Percentiles rank a stretch among this genome's conserved stretches.
Conservation (phyloP, 441 rosid genomes). For the California macrophylla region DNA sequence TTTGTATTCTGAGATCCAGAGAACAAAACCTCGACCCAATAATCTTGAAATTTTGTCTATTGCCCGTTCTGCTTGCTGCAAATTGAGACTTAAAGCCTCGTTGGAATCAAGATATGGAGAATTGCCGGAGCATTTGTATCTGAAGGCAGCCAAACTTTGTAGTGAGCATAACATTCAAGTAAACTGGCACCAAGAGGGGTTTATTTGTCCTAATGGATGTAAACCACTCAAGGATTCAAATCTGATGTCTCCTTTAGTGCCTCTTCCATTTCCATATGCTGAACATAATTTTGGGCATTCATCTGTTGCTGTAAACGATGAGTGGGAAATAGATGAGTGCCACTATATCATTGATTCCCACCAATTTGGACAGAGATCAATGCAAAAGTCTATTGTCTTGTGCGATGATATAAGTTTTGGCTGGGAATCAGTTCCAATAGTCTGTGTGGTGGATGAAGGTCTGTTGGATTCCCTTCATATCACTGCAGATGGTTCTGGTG, state of each 20-base stretch:
- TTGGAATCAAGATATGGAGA: constrained; percentile 65
- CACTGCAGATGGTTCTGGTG: constrained; percentile 23
- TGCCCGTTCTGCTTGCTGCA: constrained; percentile 87
- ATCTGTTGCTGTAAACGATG: constrained; percentile 25
- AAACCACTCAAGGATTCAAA: constrained; percentile 39
- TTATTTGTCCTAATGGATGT: constrained; percentile 75
- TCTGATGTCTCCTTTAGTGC: constrained; percentile 30
- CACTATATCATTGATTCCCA: constrained; percentile 61
- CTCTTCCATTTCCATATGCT: constrained; percentile 31
- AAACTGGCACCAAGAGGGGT: constrained; percentile 81
- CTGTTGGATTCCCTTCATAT: constrained; percentile 31
- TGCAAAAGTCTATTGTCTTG: constrained; percentile 39
- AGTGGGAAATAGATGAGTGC: constrained; percentile 74
- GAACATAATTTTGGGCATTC: constrained; percentile 22
- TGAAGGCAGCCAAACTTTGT: constrained; percentile 92
- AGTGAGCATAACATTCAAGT: constrained; percentile 78
- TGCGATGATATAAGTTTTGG: constrained; percentile 86
- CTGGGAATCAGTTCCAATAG: constrained; percentile 58
- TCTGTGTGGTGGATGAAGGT: constrained; percentile 65
- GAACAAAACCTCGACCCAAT: constrained; percentile 81
- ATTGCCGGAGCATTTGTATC: constrained; percentile 63
- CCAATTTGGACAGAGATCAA: constrained; percentile 42
- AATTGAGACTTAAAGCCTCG: constrained; percentile 59
- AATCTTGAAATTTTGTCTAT: constrained; percentile 66
- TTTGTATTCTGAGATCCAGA: constrained; percentile 55